Evolutionary conservation across 495 filamentous ascomycete genomes (phyloP).

Genomic region (Tuber umbilicatum): DNA sequence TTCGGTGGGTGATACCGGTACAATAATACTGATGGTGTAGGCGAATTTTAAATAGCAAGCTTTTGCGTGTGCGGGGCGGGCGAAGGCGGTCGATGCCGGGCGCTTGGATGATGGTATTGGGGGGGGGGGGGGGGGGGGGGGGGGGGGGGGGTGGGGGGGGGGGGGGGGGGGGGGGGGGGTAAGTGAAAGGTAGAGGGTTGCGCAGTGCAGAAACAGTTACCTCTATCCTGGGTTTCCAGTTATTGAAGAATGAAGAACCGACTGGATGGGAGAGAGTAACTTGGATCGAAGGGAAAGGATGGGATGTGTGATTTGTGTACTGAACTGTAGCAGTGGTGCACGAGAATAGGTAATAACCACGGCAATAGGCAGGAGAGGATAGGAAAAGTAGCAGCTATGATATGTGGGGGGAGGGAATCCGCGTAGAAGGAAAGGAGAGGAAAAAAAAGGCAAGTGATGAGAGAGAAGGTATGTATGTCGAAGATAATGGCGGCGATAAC

Average conservation of each 20-base stretch:
- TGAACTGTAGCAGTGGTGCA: background rate
- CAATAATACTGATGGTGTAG: slow-evolving; percentile 21
- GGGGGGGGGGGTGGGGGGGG: background rate
- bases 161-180: background rate
- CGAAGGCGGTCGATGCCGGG: slow-evolving; percentile 26
- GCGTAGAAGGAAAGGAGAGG: background rate
- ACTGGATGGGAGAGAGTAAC: background rate
- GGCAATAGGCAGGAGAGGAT: background rate
- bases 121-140: background rate
- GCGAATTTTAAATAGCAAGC: slow-evolving; percentile 16
- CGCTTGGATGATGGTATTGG: slow-evolving; percentile 29
- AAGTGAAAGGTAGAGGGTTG: background rate
- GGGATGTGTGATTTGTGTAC: background rate
- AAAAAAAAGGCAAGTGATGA: background rate
- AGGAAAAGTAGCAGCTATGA: background rate
- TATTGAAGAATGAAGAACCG: background rate
- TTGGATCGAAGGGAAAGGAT: background rate
- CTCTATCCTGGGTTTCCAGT: background rate
- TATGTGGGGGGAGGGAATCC: background rate
- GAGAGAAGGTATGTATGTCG: background rate
- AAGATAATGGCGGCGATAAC: background rate
- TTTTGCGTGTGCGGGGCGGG: slow-evolving; percentile 32
- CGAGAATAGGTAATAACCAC: background rate
- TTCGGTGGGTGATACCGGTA: slow-evolving; percentile 20
- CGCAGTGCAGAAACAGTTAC: background rate